Base-by-base conservation (phyloP, 768 basidiomycete species). In the Hygrophorus russula region DNA sequence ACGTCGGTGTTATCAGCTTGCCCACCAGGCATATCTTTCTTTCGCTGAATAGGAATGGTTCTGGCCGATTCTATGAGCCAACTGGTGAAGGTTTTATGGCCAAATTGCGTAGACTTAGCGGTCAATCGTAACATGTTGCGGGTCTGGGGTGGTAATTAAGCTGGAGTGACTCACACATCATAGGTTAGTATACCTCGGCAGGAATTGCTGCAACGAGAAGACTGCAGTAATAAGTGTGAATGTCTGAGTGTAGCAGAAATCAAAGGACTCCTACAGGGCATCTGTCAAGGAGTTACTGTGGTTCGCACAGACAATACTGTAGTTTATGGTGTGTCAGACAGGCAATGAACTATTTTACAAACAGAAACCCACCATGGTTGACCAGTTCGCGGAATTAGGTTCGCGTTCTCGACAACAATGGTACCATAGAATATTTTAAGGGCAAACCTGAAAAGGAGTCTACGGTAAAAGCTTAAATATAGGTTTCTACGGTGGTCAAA, bases 21-120 rank as follows among this genome's bases (percentile, higher is more conserved):
- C 2, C 63, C 70, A 37, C 78, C 74, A 0, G 49, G 49, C 51
- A 70, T 73, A 54, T 93, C 90, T 50, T 82, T 88, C 41, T 75
- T 69, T 46, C 90, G 70, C 55, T 80, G 74, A 35, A 93, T 74
- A 1, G 90, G 90, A 2, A 93, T 73, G 1, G 91, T 90, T 10
- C 90, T 91, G 8, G 84, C 83, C 13, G 80, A 79, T 58, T 91
- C 87, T 39, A 93, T 88, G 14, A 93, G 70, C 89, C 90, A 91
- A 49, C 82, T 86, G 6, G 84, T 88, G 59, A 93, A 88, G 2
- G 87, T 92, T 50, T 59, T 73, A 34, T 71, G 78, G 2, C 87
- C 85, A 53, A 93, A 93, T 51, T 84, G 82, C 0, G 89, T 87
- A 32, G 86, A 74, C 56, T 93, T 93, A 9, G 90, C 90, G 0